A percentile compares a stretch with the other conserved stretches of the same genome.
phyloP scores from a whole-genome alignment of 768 basidiomycete genomes.

The Tylopilus subfusipes region DNA sequence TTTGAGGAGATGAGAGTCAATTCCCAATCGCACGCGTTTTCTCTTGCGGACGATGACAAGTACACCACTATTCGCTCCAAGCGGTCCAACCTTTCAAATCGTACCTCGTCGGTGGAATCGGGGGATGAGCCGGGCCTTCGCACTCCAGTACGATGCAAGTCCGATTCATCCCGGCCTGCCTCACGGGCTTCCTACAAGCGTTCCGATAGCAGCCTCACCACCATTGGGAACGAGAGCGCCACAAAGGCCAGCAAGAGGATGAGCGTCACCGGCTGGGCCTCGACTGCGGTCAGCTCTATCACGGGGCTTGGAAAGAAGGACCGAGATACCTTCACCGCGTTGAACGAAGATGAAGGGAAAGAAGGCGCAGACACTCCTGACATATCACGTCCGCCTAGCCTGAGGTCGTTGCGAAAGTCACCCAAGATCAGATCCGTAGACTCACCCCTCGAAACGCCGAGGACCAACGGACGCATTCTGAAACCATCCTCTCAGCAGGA shows the following conservation, averaged over 20 bases:
- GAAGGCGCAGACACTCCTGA: conserved; percentile 19
- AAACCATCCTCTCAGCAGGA: conserved; percentile 50
- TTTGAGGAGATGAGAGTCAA: conserved; percentile 22
- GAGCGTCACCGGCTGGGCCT: conserved; percentile 52
- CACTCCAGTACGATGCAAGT: conserved; percentile 36
- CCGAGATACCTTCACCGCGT: conserved; percentile 57
- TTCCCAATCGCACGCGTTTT: conserved; percentile 15
- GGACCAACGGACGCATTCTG: conserved; percentile 38
- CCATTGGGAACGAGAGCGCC: conserved; percentile 34
- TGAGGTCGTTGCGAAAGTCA: conserved; percentile 32
- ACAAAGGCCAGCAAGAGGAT: conserved; percentile 38
- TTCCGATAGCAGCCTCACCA: conserved; percentile 51
- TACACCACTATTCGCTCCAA: conserved; percentile 33
- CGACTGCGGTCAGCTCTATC: conserved; percentile 59
- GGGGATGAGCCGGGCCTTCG: conserved; percentile 31
- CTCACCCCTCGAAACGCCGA: conserved; percentile 23
- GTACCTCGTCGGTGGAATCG: conserved; percentile 31
- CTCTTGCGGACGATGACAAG: conserved; percentile 26
- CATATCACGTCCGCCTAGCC: conserved; percentile 35
- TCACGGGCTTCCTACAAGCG: conserved; percentile 66
- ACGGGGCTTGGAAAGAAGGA: conserved; percentile 55
- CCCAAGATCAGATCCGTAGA: conserved; percentile 27
- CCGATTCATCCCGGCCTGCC: conserved; percentile 50
- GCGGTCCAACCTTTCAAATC: conserved; percentile 27
- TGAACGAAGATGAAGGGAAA: conserved; percentile 44